phyloP scores from a whole-genome alignment of 2,329 filamentous ascomycete species.

The Fusarium decemcellulare region DNA sequence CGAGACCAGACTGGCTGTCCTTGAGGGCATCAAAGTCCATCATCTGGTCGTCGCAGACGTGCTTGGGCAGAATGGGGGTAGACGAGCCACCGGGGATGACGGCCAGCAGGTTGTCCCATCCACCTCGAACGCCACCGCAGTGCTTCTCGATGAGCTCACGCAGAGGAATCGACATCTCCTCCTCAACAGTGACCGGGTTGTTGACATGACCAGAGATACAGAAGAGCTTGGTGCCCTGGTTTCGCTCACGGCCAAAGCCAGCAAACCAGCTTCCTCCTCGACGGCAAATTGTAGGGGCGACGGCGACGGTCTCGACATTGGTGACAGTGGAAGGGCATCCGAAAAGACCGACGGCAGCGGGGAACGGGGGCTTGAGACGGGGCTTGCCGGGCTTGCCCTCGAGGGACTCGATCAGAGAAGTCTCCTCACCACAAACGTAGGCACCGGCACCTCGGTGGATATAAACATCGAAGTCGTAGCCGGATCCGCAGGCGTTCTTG shows the following conservation, averaged over 20 bases:
- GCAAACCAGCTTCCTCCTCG: slow-evolving; percentile 95
- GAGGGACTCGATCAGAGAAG: slow-evolving; percentile 96
- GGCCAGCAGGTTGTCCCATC: slow-evolving; percentile 97
- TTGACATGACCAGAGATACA: slow-evolving; percentile 99
- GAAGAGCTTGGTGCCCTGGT: slow-evolving; percentile 97
- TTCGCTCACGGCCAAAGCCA: slow-evolving; percentile 93
- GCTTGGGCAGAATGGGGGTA: slow-evolving; percentile 93
- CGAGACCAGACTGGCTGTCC: slow-evolving; percentile 96
- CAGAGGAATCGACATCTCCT: slow-evolving; percentile 99
- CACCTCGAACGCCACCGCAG: slow-evolving; percentile 95
- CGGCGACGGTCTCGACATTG: slow-evolving; percentile 97
- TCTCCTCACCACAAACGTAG: slow-evolving; percentile 99
- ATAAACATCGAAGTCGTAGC: slow-evolving; percentile 98
- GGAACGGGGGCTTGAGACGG: slow-evolving; percentile 98
- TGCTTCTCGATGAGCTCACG: slow-evolving; percentile 98
- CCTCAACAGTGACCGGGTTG: slow-evolving; percentile 97
- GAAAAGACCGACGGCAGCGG: slow-evolving; percentile 96
- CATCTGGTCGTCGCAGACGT: slow-evolving; percentile 91
- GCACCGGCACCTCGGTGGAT: slow-evolving; percentile 97
- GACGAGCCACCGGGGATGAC: slow-evolving; percentile 97
- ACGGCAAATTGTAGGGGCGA: slow-evolving; percentile 95
- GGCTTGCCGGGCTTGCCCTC: slow-evolving; percentile 99
- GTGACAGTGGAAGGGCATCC: slow-evolving; percentile 98
- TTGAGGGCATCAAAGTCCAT: slow-evolving; percentile 99
- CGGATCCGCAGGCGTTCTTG: slow-evolving; percentile 97